Percentiles rank a stretch among this genome's conserved stretches.
Conservation (phyloP, 305 asterid species). For the Striga hermonthica region DNA sequence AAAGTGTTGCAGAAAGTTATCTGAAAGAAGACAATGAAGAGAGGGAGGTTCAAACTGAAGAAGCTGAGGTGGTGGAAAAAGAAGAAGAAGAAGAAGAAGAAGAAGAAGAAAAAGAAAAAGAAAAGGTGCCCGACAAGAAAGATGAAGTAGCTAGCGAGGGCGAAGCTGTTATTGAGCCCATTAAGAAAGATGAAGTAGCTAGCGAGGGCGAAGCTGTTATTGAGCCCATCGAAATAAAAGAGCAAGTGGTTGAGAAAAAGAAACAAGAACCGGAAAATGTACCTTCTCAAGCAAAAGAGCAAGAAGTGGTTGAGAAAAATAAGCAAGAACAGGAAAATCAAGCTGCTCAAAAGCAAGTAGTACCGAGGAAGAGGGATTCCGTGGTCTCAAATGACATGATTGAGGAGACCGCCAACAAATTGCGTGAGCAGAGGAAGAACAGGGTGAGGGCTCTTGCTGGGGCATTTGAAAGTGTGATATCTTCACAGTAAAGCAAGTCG, state of each 20-base stretch:
- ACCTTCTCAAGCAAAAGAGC: conserved; percentile 26
- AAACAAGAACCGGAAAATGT: conserved; percentile 31
- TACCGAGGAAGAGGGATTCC: conserved; percentile 39
- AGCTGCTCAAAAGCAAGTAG: conserved; percentile 33
- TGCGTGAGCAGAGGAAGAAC: conserved; percentile 61
- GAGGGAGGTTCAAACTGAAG: conserved; percentile 26
- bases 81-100: conserved; percentile 28
- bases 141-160: conserved; percentile 27
- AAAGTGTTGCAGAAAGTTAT: conserved; percentile 29
- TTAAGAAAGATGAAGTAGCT: conserved; percentile 12
- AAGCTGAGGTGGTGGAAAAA: conserved; percentile 27
- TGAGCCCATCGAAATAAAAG: conserved; percentile 35
- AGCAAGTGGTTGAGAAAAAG: conserved; percentile 29
- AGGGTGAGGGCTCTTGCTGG: conserved; percentile 80
- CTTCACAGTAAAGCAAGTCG: conserved; percentile 48
- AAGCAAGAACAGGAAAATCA: conserved; percentile 31
- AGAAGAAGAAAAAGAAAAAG: conserved; percentile 30
- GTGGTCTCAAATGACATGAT: conserved; percentile 56
- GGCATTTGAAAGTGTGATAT: conserved; percentile 68
- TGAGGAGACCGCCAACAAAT: conserved; percentile 71
- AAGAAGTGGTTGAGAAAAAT: conserved; percentile 29
- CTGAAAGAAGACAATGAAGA: conserved; percentile 36
- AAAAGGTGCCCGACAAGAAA: conserved; percentile 21
- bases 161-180: conserved; percentile 26
- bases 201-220: conserved; percentile 23